phyloP scores from a whole-genome alignment of 2,329 filamentous ascomycete genomes.

The Fusarium abutilonis region DNA sequence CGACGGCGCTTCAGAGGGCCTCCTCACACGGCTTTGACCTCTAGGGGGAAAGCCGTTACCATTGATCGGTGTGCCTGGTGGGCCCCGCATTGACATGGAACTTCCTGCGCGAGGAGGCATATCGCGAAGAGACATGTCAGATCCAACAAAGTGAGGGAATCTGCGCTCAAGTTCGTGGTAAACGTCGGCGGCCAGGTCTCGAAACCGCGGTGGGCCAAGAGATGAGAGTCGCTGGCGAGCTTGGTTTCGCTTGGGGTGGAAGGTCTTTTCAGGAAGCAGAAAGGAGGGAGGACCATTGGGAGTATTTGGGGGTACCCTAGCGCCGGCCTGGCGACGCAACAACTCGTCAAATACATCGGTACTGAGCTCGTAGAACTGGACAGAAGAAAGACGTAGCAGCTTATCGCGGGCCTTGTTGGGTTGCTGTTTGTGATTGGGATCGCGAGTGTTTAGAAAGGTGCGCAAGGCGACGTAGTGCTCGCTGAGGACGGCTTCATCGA shows the following conservation, averaged over 20 bases:
- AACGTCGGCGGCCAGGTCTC: constrained; percentile 93
- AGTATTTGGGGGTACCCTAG: constrained; percentile 63
- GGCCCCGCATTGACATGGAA: constrained; percentile 70
- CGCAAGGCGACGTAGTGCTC: constrained; percentile 86
- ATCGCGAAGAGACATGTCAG: constrained; percentile 72
- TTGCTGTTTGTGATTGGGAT: constrained; percentile 77
- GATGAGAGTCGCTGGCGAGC: constrained; percentile 95
- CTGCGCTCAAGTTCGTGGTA: constrained; percentile 93
- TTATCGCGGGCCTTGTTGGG: constrained; percentile 95
- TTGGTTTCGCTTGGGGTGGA: constrained; percentile 97
- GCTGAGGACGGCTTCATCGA: constrained; percentile 69
- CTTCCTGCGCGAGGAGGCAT: constrained; percentile 72
- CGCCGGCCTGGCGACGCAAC: constrained; percentile 80
- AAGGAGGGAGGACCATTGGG: constrained; percentile 71
- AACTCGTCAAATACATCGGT: constrained; percentile 98
- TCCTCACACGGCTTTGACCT: constrained; percentile 63
- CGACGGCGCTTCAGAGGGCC: constrained; percentile 71
- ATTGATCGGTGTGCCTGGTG: constrained; percentile 70
- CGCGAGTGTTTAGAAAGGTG: constrained; percentile 78
- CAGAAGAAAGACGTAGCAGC: constrained; percentile 84
- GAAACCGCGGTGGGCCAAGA: constrained; percentile 84
- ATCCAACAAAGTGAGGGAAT: constrained; percentile 80
- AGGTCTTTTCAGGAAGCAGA: constrained; percentile 84
- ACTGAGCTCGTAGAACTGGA: constrained; percentile 97
- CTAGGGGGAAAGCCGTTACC: constrained; percentile 61